Conservation (phyloP, 805 yeast species). For the Wickerhamomyces chambardii region DNA sequence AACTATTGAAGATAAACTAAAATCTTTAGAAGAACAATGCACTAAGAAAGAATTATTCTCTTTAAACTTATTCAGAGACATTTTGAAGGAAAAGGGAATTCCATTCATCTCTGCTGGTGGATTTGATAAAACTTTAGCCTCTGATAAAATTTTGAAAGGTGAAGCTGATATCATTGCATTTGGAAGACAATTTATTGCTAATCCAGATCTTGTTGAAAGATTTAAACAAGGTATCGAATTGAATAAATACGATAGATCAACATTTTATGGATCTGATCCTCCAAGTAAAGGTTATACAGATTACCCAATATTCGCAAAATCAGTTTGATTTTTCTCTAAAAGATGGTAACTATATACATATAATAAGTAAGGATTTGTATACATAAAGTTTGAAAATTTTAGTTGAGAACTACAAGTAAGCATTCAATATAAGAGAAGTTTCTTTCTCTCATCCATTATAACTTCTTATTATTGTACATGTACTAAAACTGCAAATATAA, state of each 20-base stretch:
- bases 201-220: constrained; percentile 46
- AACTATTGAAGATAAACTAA: constrained; percentile 3
- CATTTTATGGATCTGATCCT: constrained; percentile 31
- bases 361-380: no score
- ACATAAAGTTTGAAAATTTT: no score
- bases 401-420: no score
- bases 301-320: constrained; percentile 24
- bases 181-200: constrained; percentile 43
- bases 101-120: constrained; percentile 17
- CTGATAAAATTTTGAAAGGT: constrained; percentile 10
- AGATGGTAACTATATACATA: no score
- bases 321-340: not conserved
- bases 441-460: no score
- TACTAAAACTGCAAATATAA: no score
- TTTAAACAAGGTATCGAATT: constrained; percentile 30
- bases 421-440: no score
- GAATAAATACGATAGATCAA: constrained; percentile 34
- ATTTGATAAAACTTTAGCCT: constrained; percentile 15
- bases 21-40: constrained; percentile 1
- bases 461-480: no score
- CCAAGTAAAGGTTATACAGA: constrained; percentile 32
- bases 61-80: constrained; percentile 1
- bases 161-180: constrained; percentile 23
- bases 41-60: constrained; percentile 1
- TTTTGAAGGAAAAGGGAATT: constrained; percentile 1